Conservation (phyloP, 2,329 filamentous ascomycete species). For the Monilinia vaccinii-corymbosi region DNA sequence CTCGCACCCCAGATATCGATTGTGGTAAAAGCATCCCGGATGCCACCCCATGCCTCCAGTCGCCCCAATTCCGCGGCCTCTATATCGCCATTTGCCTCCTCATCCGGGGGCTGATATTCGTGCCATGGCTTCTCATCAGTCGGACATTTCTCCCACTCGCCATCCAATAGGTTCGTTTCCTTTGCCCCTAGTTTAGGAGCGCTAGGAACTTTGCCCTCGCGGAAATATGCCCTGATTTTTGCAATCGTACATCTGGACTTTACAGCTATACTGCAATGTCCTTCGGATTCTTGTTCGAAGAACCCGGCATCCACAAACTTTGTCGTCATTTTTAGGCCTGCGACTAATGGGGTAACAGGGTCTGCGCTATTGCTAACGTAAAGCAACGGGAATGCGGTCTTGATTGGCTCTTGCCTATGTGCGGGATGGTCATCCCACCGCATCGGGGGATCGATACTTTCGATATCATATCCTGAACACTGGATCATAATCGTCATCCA, state of each 20-base stretch:
- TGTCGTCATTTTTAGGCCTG: slow-evolving; percentile 25
- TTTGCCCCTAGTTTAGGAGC: slow-evolving; percentile 13
- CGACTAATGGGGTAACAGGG: slow-evolving; percentile 31
- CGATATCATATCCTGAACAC: slow-evolving; percentile 21
- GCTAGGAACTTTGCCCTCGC: slow-evolving; percentile 21
- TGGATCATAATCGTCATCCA: slow-evolving; percentile 23
- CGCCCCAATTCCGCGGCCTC: neutral
- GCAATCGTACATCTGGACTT: slow-evolving; percentile 22
- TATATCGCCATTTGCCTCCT: neutral
- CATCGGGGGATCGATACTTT: slow-evolving; percentile 23
- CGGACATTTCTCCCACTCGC: slow-evolving; percentile 23
- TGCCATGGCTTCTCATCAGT: slow-evolving; percentile 23
- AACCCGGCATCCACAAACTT: slow-evolving; percentile 25
- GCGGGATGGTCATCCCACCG: slow-evolving; percentile 25
- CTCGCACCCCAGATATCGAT: slow-evolving; percentile 2
- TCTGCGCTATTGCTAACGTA: slow-evolving; percentile 34
- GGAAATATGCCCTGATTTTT: slow-evolving; percentile 23
- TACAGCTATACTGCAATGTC: slow-evolving; percentile 22
- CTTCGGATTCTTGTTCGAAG: slow-evolving; percentile 24
- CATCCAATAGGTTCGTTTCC: slow-evolving; percentile 14
- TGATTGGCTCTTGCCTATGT: slow-evolving; percentile 22
- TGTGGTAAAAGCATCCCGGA: neutral
- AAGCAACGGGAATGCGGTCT: slow-evolving; percentile 32
- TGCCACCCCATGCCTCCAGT: slow-evolving; percentile 4
- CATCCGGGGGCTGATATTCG: neutral